Conservation (phyloP, 495 filamentous ascomycete genomes). For the Talaromyces thailandensis region DNA sequence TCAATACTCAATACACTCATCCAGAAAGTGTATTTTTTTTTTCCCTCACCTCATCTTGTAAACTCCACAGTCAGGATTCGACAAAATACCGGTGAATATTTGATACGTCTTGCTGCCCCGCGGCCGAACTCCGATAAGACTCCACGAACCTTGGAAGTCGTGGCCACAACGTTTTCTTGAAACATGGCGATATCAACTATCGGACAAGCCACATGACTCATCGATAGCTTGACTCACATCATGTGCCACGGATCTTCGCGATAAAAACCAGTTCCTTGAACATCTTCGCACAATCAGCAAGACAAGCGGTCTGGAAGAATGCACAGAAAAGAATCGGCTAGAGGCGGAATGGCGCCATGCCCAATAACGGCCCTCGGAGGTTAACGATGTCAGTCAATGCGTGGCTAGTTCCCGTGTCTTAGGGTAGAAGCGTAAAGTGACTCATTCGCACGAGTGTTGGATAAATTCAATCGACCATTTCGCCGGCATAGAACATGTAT, state of each 20-base stretch:
- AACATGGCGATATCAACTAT: background rate
- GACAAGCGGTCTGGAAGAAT: background rate
- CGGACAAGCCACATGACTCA: slow-evolving; percentile 3
- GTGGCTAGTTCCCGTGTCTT: background rate
- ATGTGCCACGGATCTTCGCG: background rate
- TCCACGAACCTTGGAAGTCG: background rate
- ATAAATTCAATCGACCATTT: background rate
- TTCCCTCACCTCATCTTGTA: background rate
- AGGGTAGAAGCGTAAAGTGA: background rate
- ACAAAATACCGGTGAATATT: background rate
- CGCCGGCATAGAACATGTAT: background rate
- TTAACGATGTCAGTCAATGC: background rate
- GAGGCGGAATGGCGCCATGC: background rate
- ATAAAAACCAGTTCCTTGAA: background rate
- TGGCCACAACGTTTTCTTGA: background rate
- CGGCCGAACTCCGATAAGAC: background rate
- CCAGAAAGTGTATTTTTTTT: background rate
- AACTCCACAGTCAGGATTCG: background rate
- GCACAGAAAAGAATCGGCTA: background rate
- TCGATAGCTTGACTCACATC: background rate
- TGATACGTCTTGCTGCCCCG: background rate
- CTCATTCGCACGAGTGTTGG: background rate
- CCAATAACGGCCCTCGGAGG: background rate
- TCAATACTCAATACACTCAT: background rate
- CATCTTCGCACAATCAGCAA: background rate